Percentiles rank a stretch among this genome's conserved stretches.
phyloP scores from a whole-genome alignment of 306 rosid species.

The Senna siamea region DNA sequence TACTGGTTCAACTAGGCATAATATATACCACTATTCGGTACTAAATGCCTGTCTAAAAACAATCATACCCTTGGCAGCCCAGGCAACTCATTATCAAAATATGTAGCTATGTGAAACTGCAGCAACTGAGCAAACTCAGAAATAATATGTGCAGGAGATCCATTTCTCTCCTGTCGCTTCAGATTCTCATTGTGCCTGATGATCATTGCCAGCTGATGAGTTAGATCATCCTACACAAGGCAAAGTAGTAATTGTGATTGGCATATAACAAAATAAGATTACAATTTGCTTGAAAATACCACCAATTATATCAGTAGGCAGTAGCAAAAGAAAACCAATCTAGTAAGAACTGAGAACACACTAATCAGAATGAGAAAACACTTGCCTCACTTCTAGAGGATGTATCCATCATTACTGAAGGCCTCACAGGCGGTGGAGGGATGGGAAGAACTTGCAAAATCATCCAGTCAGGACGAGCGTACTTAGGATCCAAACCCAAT shows the following conservation, averaged over 20 bases:
- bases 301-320: background rate
- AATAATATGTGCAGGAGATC: slow-evolving; percentile 97
- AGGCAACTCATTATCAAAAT: slow-evolving; percentile 95
- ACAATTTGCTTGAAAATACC: slow-evolving; percentile 3
- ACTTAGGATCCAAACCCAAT: slow-evolving; percentile 89
- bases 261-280: background rate
- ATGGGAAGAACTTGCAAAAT: slow-evolving; percentile 97
- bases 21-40: slow-evolving; percentile 6
- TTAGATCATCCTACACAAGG: slow-evolving; percentile 81
- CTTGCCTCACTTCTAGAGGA: slow-evolving; percentile 99
- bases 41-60: slow-evolving; percentile 34
- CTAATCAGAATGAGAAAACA: slow-evolving; percentile 9
- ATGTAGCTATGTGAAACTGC: slow-evolving; percentile 97
- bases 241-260: slow-evolving; percentile 33
- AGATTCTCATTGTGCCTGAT: slow-evolving; percentile 94
- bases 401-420: slow-evolving; percentile 99
- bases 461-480: slow-evolving; percentile 99
- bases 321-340: slow-evolving; percentile 32
- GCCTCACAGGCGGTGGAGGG: slow-evolving; percentile 99
- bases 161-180: slow-evolving; percentile 93
- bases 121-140: slow-evolving; percentile 94
- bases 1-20: slow-evolving; percentile 11
- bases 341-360: background rate
- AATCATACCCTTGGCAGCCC: slow-evolving; percentile 92
- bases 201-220: slow-evolving; percentile 98